Conservation (phyloP, 305 asterid genomes). For the Fraxinus sp. region DNA sequence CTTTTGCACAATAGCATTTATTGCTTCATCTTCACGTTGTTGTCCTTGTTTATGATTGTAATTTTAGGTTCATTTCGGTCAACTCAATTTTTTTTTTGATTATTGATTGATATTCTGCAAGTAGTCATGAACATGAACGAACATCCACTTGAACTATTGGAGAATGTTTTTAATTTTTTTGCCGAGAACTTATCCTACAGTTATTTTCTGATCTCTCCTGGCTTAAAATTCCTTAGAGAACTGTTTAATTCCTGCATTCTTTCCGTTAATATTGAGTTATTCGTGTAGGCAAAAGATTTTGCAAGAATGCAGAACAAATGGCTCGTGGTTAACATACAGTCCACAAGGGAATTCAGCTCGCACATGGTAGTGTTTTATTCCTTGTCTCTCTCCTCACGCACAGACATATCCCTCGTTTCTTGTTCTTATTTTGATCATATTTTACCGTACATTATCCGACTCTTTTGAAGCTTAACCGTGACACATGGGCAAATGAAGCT, state of each 20-base stretch:
- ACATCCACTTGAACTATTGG: neutral
- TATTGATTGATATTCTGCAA: neutral
- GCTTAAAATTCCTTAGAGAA: neutral
- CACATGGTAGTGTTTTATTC: slow-evolving; percentile 65
- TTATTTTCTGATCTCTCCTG: neutral
- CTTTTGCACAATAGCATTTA: neutral
- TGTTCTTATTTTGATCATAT: neutral
- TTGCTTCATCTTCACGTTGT: neutral
- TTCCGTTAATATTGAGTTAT: slow-evolving; percentile 16
- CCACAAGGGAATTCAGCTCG: slow-evolving; percentile 86
- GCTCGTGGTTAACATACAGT: slow-evolving; percentile 93
- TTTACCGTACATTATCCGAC: slow-evolving; percentile 1
- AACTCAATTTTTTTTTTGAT: neutral
- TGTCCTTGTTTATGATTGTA: neutral
- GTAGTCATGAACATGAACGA: slow-evolving; percentile 13
- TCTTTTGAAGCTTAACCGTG: slow-evolving; percentile 85
- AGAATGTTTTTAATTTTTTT: slow-evolving; percentile 6
- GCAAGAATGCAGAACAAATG: slow-evolving; percentile 75
- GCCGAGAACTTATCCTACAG: slow-evolving; percentile 2
- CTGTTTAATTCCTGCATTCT: neutral
- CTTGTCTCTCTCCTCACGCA: neutral
- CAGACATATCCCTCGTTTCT: neutral
- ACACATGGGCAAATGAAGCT: slow-evolving; percentile 98
- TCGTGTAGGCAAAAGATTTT: slow-evolving; percentile 76
- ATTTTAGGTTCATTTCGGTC: neutral